phyloP scores from a whole-genome alignment of 2,329 filamentous ascomycete genomes.

The Tolypocladium cylindrosporum region DNA sequence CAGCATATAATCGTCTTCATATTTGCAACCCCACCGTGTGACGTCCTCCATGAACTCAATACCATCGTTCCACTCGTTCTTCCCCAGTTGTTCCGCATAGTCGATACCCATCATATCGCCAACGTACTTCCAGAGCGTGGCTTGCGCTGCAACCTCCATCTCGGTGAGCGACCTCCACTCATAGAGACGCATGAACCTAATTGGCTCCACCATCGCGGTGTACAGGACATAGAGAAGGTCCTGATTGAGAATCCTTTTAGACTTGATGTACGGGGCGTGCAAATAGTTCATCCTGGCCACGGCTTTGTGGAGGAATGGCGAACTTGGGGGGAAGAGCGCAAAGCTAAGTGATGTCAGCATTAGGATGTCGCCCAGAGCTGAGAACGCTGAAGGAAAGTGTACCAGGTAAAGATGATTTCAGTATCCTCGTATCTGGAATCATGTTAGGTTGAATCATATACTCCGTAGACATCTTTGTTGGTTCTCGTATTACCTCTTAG shows the following conservation, averaged over 20 bases:
- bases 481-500: slow-evolving; percentile 21
- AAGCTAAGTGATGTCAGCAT: slow-evolving; percentile 13
- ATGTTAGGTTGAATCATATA: neutral
- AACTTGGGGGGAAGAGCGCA: slow-evolving; percentile 16
- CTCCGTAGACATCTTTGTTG: neutral
- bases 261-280: slow-evolving; percentile 24
- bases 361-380: neutral
- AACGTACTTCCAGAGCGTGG: slow-evolving; percentile 60
- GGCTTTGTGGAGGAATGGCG: slow-evolving; percentile 20
- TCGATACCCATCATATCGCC: slow-evolving; percentile 61
- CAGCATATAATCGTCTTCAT: slow-evolving; percentile 51
- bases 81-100: slow-evolving; percentile 29
- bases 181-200: slow-evolving; percentile 50
- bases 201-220: slow-evolving; percentile 57
- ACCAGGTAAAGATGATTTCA: slow-evolving; percentile 25
- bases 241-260: slow-evolving; percentile 24
- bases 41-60: slow-evolving; percentile 42
- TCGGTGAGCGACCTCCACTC: slow-evolving; percentile 63
- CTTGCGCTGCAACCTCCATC: slow-evolving; percentile 58
- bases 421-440: slow-evolving; percentile 30
- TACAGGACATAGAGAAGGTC: slow-evolving; percentile 31
- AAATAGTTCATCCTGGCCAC: slow-evolving; percentile 30
- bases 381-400: slow-evolving; percentile 3
- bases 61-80: slow-evolving; percentile 34
- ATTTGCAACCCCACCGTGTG: slow-evolving; percentile 36